Conservation (phyloP, 2,329 filamentous ascomycete genomes). For the Fusarium goolgardi region DNA sequence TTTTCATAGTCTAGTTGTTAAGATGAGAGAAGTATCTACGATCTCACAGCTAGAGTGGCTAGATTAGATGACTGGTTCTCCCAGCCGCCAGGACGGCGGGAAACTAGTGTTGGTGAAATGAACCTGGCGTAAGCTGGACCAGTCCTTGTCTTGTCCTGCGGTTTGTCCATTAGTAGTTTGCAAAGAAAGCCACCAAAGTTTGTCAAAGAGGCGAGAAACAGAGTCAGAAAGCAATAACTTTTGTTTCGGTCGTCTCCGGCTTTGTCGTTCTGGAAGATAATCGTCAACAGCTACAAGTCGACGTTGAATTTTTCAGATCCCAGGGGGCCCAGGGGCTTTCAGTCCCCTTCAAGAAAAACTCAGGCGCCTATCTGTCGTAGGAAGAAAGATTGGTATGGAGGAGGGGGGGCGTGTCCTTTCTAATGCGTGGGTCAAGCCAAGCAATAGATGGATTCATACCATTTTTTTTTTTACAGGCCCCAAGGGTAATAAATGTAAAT, state of each 20-base stretch:
- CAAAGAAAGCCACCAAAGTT: neutral
- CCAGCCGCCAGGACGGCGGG: conserved; percentile 27
- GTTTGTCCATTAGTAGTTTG: conserved; percentile 1
- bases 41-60: conserved; percentile 19
- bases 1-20: neutral
- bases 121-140: conserved; percentile 12
- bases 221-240: neutral
- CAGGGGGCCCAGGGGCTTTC: conserved; percentile 2
- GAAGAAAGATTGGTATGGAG: conserved; percentile 16
- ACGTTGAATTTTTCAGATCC: conserved; percentile 10
- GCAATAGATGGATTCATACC: neutral
- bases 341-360: conserved; percentile 16
- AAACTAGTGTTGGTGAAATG: conserved; percentile 27
- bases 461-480: no score
- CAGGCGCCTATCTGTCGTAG: conserved; percentile 4
- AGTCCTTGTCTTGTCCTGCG: conserved; percentile 4
- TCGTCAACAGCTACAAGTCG: conserved; percentile 8
- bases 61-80: conserved; percentile 3
- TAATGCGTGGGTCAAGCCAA: conserved; percentile 14
- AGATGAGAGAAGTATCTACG: conserved; percentile 6
- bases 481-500: no score
- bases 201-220: neutral
- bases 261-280: conserved; percentile 16
- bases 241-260: conserved; percentile 16
- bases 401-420: conserved; percentile 13